phyloP scores from a whole-genome alignment of 2,329 filamentous ascomycete species.

The Colletotrichum sp. region DNA sequence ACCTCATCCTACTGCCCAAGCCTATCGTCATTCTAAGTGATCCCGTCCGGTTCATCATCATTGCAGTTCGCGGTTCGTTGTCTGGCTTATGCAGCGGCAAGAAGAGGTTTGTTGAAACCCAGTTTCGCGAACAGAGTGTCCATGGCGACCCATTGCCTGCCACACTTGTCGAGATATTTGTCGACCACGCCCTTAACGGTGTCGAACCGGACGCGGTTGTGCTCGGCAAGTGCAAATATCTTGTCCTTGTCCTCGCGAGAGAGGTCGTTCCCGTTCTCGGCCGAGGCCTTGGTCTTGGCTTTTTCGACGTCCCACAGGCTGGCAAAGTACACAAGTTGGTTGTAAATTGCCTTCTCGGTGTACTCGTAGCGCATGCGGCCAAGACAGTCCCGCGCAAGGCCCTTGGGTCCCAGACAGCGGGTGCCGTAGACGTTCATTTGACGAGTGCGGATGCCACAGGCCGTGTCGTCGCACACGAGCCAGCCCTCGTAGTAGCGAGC shows the following conservation, averaged over 20 bases:
- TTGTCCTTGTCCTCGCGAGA: conserved; percentile 61
- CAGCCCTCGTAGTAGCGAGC: conserved; percentile 90
- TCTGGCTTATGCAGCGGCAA: not conserved
- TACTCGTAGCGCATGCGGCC: conserved; percentile 91
- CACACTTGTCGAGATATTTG: conserved; percentile 86
- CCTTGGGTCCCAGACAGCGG: conserved; percentile 85
- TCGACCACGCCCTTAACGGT: conserved; percentile 80
- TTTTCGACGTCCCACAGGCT: conserved; percentile 90
- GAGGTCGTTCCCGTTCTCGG: conserved; percentile 35
- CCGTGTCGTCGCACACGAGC: conserved; percentile 87
- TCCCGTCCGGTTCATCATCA: not conserved
- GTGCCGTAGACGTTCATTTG: conserved; percentile 94
- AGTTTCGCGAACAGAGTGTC: conserved; percentile 79
- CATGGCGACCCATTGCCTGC: conserved; percentile 93
- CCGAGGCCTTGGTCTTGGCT: conserved; percentile 57
- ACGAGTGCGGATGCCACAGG: conserved; percentile 84
- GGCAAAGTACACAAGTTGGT: conserved; percentile 89
- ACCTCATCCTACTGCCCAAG: not conserved
- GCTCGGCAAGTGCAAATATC: conserved; percentile 74
- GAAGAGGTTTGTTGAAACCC: conserved; percentile 49
- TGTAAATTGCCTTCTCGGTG: conserved; percentile 89
- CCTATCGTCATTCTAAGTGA: not conserved
- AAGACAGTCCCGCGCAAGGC: conserved; percentile 81
- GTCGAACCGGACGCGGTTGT: conserved; percentile 80
- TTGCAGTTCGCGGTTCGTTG: not conserved